Percentiles rank a stretch among this genome's conserved stretches.
Evolutionary conservation across 345 rosid species (phyloP).

Genomic region (Trapa incisa): DNA sequence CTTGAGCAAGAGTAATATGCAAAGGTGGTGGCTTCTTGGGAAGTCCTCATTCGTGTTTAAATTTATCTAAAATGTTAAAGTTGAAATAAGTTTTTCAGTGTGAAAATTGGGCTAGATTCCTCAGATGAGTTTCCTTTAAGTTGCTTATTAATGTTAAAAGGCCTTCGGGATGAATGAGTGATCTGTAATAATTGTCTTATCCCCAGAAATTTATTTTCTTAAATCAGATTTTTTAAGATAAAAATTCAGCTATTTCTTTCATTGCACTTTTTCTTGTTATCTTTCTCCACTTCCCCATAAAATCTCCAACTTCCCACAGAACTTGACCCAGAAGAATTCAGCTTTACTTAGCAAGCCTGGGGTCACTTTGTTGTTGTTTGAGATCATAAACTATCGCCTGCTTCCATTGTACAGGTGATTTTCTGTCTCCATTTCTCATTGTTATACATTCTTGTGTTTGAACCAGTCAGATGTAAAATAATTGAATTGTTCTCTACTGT

Average conservation of each 20-base stretch:
- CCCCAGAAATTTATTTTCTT: neutral
- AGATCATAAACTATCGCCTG: constrained; percentile 81
- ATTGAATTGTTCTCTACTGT: constrained; percentile 12
- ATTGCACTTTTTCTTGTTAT: neutral
- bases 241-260: neutral
- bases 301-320: constrained; percentile 33
- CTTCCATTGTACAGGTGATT: constrained; percentile 92
- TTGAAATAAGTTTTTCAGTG: neutral
- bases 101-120: neutral
- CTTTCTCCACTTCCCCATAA: neutral
- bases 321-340: constrained; percentile 78
- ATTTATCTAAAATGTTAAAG: too few relatives aligned
- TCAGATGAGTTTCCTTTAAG: neutral
- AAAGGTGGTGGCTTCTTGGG: too few relatives aligned
- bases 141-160: neutral
- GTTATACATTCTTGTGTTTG: constrained; percentile 7
- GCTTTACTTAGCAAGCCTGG: constrained; percentile 83
- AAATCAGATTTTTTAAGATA: neutral
- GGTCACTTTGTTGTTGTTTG: constrained; percentile 82
- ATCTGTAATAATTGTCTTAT: neutral
- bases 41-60: too few relatives aligned
- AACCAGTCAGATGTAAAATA: constrained; percentile 2
- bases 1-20: too few relatives aligned
- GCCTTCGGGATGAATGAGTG: neutral
- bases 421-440: neutral